Percentiles rank a stretch among this genome's conserved stretches.
These are phyloP conservation scores for Aurantiochytrium sp. DNA, from an alignment of 108 stramenopile genomes.

Conservation along the genomic window DNA sequence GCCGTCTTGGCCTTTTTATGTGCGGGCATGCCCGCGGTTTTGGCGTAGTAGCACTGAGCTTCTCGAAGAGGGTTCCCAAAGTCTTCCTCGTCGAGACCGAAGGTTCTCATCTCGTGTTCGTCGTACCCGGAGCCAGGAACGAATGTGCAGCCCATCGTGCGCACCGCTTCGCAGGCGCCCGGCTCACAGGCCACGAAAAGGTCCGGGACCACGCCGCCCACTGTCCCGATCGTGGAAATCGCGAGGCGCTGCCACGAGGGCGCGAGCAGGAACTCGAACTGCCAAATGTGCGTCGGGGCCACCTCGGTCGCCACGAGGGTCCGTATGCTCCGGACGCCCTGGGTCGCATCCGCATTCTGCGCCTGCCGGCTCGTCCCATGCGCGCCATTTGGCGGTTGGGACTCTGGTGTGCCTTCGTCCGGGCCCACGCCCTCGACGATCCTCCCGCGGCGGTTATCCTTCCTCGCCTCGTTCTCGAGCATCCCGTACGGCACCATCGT, in stretches of 20 bases:
- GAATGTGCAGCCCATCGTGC: neutral
- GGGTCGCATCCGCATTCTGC: too few relatives aligned
- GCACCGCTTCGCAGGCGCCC: neutral
- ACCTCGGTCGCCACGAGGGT: neutral
- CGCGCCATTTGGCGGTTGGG: too few relatives aligned
- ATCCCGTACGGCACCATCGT: too few relatives aligned
- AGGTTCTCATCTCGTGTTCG: neutral
- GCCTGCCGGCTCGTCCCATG: too few relatives aligned
- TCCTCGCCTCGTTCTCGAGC: too few relatives aligned
- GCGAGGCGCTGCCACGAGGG: neutral
- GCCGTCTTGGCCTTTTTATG: neutral
- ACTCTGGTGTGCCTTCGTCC: too few relatives aligned
- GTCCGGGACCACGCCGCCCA: neutral
- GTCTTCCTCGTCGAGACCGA: neutral
- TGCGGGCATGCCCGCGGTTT: neutral
- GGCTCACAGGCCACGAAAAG: neutral
- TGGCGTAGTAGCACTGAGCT: neutral
- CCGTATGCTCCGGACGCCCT: too few relatives aligned
- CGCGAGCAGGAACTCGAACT: neutral
- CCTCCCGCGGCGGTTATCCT: too few relatives aligned
- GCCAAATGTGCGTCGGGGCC: neutral
- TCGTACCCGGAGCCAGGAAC: neutral
- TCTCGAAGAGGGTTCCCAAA: neutral
- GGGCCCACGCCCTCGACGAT: too few relatives aligned
- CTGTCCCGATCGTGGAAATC: neutral